A percentile compares a stretch with the other conserved stretches of the same genome.
Conservation (phyloP, 345 rosid species). For the Passiflora organensis region DNA sequence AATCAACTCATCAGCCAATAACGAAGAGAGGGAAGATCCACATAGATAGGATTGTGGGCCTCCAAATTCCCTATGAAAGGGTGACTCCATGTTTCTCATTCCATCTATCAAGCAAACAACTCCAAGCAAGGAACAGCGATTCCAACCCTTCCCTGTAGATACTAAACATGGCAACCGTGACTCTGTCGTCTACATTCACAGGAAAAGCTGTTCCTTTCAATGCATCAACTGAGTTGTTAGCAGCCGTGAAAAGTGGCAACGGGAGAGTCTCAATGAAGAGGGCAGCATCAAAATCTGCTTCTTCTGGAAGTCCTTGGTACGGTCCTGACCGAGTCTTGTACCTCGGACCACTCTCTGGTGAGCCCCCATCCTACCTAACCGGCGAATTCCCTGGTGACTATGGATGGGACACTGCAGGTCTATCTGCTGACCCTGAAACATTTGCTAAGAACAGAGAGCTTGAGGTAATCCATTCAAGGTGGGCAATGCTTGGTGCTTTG, state of each 20-base stretch:
- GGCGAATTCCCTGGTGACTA: conserved; percentile 51
- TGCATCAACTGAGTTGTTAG: conserved; percentile 10
- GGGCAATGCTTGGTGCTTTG: conserved; percentile 44
- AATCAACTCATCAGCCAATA: conserved; percentile 17
- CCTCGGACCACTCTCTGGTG: conserved; percentile 44
- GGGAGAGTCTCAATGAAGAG: conserved; percentile 27
- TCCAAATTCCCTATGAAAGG: conserved; percentile 14
- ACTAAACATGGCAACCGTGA: conserved; percentile 20
- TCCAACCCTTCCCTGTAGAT: not conserved
- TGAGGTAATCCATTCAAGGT: conserved; percentile 47
- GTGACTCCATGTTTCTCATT: not conserved
- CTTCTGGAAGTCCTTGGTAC: conserved; percentile 48
- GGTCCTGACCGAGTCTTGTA: conserved; percentile 42
- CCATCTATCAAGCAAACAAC: too few species aligned
- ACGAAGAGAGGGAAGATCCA: conserved; percentile 18
- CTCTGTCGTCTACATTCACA: conserved; percentile 27
- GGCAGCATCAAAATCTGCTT: conserved; percentile 22
- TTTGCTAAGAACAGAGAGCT: conserved; percentile 46
- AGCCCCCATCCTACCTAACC: conserved; percentile 40
- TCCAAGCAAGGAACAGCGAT: not conserved
- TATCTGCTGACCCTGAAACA: conserved; percentile 53
- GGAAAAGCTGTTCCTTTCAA: conserved; percentile 21
- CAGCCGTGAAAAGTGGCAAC: conserved; percentile 17
- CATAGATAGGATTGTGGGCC: conserved; percentile 29
- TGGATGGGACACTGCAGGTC: conserved; percentile 54